These are phyloP conservation scores for Luffa aegyptiaca DNA, from an alignment of 306 rosid species.

Conservation along the genomic window DNA sequence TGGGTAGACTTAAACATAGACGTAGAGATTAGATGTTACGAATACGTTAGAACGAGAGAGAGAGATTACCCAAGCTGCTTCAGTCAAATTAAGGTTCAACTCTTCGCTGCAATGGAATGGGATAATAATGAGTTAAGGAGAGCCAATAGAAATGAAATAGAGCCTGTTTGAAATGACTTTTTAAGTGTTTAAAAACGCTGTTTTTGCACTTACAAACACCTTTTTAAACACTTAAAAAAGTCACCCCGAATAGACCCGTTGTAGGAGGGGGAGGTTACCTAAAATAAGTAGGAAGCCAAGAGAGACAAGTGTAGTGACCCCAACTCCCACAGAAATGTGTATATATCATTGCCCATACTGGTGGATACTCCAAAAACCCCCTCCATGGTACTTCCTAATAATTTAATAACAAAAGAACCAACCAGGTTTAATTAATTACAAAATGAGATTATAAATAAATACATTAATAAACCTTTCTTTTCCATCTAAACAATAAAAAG, in stretches of 20 bases:
- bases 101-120: conserved; percentile 59
- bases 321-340: conserved; percentile 97
- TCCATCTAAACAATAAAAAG: not conserved
- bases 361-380: conserved; percentile 61
- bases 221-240: too few species aligned
- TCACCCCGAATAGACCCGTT: too few species aligned
- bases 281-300: conserved; percentile 95
- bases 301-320: conserved; percentile 93
- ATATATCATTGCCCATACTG: conserved; percentile 98
- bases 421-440: too few species aligned
- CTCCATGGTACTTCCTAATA: conserved; percentile 89
- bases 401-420: not conserved
- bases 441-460: not conserved
- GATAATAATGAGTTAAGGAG: conserved; percentile 9
- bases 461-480: not conserved
- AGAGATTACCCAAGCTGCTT: conserved; percentile 80
- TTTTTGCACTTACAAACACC: too few species aligned
- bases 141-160: too few species aligned
- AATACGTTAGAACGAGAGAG: not conserved
- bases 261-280: conserved; percentile 30
- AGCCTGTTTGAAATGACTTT: too few species aligned
- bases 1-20: not conserved
- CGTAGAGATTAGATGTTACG: not conserved
- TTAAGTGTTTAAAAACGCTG: too few species aligned
- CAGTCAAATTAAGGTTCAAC: conserved; percentile 78